Evolutionary conservation across 2,329 filamentous ascomycete species (phyloP).

Genomic region (Dactylonectria estremocensis): DNA sequence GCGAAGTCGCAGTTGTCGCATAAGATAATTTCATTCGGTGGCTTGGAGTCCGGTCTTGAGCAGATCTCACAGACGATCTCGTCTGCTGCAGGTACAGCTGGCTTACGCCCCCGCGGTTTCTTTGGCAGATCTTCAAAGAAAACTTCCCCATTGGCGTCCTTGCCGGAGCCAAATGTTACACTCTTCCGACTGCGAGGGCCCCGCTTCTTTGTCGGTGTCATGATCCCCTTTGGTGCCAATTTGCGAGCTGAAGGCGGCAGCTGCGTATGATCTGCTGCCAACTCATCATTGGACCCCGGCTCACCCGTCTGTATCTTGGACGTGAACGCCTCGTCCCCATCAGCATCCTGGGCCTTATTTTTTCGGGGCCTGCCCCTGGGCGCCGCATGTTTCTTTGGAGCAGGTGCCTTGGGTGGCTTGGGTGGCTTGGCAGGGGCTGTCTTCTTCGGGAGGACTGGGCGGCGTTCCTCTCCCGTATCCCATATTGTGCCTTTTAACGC

Average conservation of each 20-base stretch:
- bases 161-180: conserved; percentile 64
- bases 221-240: conserved; percentile 66
- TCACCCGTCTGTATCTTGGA: conserved; percentile 28
- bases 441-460: conserved; percentile 41
- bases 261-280: conserved; percentile 29
- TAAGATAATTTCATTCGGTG: conserved; percentile 74
- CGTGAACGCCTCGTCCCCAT: conserved; percentile 30
- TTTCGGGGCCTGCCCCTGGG: conserved; percentile 43
- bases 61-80: conserved; percentile 73
- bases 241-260: conserved; percentile 37
- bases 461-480: conserved; percentile 51
- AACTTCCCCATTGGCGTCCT: conserved; percentile 59
- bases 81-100: conserved; percentile 57
- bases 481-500: conserved; percentile 57
- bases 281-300: conserved; percentile 35
- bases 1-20: conserved; percentile 76
- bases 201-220: conserved; percentile 67
- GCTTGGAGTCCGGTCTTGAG: conserved; percentile 68
- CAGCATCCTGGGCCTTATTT: conserved; percentile 37
- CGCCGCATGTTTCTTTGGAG: conserved; percentile 43
- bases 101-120: conserved; percentile 51
- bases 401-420: conserved; percentile 30
- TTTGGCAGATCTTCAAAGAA: conserved; percentile 68
- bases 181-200: conserved; percentile 63
- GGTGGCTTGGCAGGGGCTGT: conserved; percentile 35